Evolutionary conservation across 192 early-diverging fungal species (phyloP).

Genomic region (Linnemannia hyalina): DNA sequence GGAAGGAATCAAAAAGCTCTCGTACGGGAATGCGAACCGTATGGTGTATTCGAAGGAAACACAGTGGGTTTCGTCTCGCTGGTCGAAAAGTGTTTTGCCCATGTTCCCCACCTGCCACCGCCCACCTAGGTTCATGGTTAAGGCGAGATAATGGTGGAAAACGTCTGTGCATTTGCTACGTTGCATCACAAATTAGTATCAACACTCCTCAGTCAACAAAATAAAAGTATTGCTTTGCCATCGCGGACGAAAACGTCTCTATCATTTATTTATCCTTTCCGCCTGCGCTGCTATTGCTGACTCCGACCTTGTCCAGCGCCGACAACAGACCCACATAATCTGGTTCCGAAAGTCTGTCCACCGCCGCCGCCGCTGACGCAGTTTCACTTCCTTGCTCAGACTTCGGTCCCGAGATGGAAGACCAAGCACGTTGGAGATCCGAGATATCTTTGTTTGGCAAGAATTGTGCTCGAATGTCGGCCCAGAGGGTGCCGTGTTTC

Average conservation of each 20-base stretch:
- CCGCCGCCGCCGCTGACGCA: not conserved
- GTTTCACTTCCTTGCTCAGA: not conserved
- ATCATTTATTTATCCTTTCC: not conserved
- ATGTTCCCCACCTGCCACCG: no score
- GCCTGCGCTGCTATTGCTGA: not conserved
- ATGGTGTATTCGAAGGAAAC: no score
- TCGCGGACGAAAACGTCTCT: no score
- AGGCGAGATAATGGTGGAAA: no score
- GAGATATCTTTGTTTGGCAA: slow-evolving; percentile 32
- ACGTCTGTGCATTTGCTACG: no score
- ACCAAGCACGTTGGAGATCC: slow-evolving; percentile 37
- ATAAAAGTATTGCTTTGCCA: no score
- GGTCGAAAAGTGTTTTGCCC: no score
- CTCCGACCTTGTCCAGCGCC: slow-evolving; percentile 22
- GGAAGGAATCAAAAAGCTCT: not conserved
- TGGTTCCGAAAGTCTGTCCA: slow-evolving; percentile 32
- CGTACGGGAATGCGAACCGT: no score
- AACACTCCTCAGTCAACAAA: no score
- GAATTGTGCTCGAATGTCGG: slow-evolving; percentile 46
- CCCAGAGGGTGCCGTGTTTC: slow-evolving; percentile 31
- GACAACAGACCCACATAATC: slow-evolving; percentile 31
- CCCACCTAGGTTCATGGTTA: no score
- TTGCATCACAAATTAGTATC: no score
- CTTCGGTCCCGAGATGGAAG: slow-evolving; percentile 10
- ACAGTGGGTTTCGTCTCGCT: no score